Evolutionary conservation across 768 basidiomycete species (phyloP), one percentile per base, ranked within the genome.

Genomic region (Tephrocybe sp.): DNA sequence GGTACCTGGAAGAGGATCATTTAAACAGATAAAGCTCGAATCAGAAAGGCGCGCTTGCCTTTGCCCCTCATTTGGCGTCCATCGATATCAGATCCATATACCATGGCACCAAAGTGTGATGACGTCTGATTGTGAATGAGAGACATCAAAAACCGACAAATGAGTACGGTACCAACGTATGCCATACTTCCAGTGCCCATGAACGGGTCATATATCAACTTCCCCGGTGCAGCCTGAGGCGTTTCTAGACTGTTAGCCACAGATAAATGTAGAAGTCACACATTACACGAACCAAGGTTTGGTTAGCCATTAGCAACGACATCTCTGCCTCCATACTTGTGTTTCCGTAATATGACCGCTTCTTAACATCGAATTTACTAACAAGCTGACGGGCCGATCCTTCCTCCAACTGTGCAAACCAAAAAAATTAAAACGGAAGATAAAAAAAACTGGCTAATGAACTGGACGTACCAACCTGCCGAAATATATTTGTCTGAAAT

Each of bases 321-420:
- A 98, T 86, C 65, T 98, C 94, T 0, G 96, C 84, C 59, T 97
- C 95, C 97, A 99, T 99, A 60, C 90, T 91, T 0, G 97, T 99
- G 58, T 95, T 99, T 3, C 97, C 97, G 65, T 84, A 98, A 62
- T 89, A 98, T 12, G 73, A 72, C 8, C 97, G 79, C 59, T 92
- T 91, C 67, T 97, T 98, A 43, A 99, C 87, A 53, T 91, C 86
- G 53, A 92, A 96, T 47, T 71, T 78, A 42, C 71, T 67, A 42
- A 92, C 76, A 31, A 95, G 72, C 2, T 72, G 62, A 5, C 96
- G 82, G 0, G 90, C 88, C 22, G 77, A 73, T 12, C 87, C 86
- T 60, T 85, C 78, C 53, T 72, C 89, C 79, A 72, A 52, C 72
- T 72, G 45, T 13, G 3, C 26, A 19, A 23, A 2, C 14, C 7